phyloP scores from a whole-genome alignment of 495 filamentous ascomycete genomes.

The Podospora sp. region DNA sequence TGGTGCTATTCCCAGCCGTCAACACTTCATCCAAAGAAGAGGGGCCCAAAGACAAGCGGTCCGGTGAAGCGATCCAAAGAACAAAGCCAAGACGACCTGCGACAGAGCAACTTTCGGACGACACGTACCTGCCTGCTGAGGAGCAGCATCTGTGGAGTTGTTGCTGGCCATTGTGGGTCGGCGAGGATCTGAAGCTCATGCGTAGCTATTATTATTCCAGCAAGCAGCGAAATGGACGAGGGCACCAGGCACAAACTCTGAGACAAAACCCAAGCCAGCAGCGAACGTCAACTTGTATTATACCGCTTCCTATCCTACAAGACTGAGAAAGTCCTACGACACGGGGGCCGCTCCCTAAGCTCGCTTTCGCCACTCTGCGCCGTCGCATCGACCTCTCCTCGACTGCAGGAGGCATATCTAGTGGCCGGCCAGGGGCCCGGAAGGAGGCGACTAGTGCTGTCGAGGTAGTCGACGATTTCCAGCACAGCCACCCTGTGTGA shows the following conservation, averaged over 20 bases:
- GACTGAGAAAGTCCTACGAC: neutral
- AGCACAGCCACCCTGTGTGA: conserved; percentile 16
- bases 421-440: conserved; percentile 7
- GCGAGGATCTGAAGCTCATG: conserved; percentile 21
- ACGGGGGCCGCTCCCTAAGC: neutral
- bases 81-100: neutral
- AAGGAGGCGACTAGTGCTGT: conserved; percentile 7
- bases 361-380: conserved; percentile 6
- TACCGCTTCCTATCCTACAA: conserved; percentile 7
- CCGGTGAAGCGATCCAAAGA: no score
- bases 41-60: no score
- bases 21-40: no score
- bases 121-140: conserved; percentile 25
- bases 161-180: conserved; percentile 24
- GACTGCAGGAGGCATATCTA: conserved; percentile 1
- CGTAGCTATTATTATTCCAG: conserved; percentile 13
- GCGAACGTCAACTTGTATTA: conserved; percentile 22
- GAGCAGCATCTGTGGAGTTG: conserved; percentile 21
- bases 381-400: conserved; percentile 12
- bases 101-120: neutral
- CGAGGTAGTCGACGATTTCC: conserved; percentile 10
- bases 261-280: conserved; percentile 16
- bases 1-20: conserved; percentile 15
- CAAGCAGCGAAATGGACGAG: conserved; percentile 9
- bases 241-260: conserved; percentile 25